Evolutionary conservation across 805 yeast species (phyloP), one percentile per base, ranked within the genome.

Genomic region (Pichia rugopelliculosa): DNA sequence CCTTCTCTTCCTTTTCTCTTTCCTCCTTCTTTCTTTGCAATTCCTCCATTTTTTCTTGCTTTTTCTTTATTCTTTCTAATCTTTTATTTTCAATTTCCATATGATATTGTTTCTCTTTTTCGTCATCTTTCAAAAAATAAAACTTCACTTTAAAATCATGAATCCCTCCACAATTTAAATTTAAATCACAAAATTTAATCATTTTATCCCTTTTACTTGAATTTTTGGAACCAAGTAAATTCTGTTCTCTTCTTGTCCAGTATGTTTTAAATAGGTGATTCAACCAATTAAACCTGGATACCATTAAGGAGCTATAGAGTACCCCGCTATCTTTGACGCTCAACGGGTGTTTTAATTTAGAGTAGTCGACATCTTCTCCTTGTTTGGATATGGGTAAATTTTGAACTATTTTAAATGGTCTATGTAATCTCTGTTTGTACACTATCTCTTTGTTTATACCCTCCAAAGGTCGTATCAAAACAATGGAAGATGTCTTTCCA

Each of bases 51-150:
- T 58, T 54, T 52, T 65, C 70, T 49, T 64, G 65, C 37, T 61
- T 67, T 49, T 66, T 64, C 56, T 63, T 67, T 56, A 40, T 52
- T 49, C 57, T 58, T 46, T 58, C 59, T 42, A 59, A 64, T 45
- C 52, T 61, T 45, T 54, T 58, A 38, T 59, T 53, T 53, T 66
- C 64, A 11, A 54, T 33, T 36, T 65, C 68, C 39, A 58, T 66
- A 21, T 54, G 56, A 48, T 69, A 45, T 30, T 69, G 61, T 54
- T 66, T 71, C 52, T 82, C 87, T 22, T 76, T 71, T 36, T 79
- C 76, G 36, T 87, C 95, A 57, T 89, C 96, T 57, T 87, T 86
- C 45, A 88, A 76, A n/a, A 88, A 82, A 65, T 86, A 93, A 27
- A 93, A 64, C 51, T 95, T 70, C 2, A 84, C 74, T 36, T 82